A percentile compares a stretch with the other conserved stretches of the same genome.
Conservation (phyloP, 169 alveolate genomes). For the Eimeria zaria region DNA sequence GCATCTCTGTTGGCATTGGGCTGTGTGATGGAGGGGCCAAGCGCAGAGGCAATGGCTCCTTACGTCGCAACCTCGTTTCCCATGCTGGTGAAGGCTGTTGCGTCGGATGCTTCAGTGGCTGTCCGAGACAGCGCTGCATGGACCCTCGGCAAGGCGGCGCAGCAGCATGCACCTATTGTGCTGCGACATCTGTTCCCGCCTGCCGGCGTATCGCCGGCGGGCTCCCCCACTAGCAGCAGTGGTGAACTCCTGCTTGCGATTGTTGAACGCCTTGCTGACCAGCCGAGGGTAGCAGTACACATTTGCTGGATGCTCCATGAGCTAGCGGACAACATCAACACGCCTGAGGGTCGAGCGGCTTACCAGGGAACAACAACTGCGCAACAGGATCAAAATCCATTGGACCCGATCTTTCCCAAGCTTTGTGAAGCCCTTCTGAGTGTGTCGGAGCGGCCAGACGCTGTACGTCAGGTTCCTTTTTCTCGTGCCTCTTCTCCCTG, state of each 20-base stretch:
- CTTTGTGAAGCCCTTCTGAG: slow-evolving; percentile 83
- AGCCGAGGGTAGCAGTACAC: slow-evolving; percentile 86
- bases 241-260: slow-evolving; percentile 81
- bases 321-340: slow-evolving; percentile 78
- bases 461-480: slow-evolving; percentile 30
- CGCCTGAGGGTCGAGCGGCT: slow-evolving; percentile 69
- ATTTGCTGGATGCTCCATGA: slow-evolving; percentile 85
- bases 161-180: slow-evolving; percentile 92
- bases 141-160: slow-evolving; percentile 96
- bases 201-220: slow-evolving; percentile 47
- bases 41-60: slow-evolving; percentile 92
- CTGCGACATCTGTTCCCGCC: slow-evolving; percentile 89
- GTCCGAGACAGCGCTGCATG: slow-evolving; percentile 97
- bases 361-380: slow-evolving; percentile 12
- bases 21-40: slow-evolving; percentile 96
- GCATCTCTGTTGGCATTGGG: slow-evolving; percentile 97
- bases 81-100: slow-evolving; percentile 91
- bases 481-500: neutral
- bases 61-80: slow-evolving; percentile 93
- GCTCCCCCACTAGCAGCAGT: slow-evolving; percentile 12
- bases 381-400: slow-evolving; percentile 47
- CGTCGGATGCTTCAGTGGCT: slow-evolving; percentile 94
- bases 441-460: slow-evolving; percentile 84
- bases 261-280: slow-evolving; percentile 79
- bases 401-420: slow-evolving; percentile 79